A percentile compares a stretch with the other conserved stretches of the same genome.
Evolutionary conservation across 371 early-diverging fungal genomes (phyloP).

Genomic region (Cladochytrium tenue): DNA sequence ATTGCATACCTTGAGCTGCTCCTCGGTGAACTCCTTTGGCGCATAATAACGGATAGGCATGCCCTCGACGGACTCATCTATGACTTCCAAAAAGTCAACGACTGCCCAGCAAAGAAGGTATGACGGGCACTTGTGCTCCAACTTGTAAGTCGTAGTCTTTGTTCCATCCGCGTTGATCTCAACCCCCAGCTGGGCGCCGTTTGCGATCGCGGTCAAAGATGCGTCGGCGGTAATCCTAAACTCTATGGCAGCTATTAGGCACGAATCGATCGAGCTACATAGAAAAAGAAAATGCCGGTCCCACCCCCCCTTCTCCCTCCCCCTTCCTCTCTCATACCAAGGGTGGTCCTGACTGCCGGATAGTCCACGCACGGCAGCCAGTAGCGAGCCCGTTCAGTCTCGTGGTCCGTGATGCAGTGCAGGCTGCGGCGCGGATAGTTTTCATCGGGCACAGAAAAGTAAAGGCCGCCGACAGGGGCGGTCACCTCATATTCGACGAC

Average conservation of each 20-base stretch:
- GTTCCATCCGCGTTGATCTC: constrained; percentile 23
- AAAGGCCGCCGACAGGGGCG: constrained; percentile 37
- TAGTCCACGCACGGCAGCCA: constrained; percentile 64
- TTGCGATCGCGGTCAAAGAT: constrained; percentile 49
- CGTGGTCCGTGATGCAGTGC: constrained; percentile 34
- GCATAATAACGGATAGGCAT: constrained; percentile 26
- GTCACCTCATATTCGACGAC: neutral
- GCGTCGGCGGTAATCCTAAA: constrained; percentile 52
- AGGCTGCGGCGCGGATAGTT: constrained; percentile 8
- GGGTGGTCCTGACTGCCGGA: constrained; percentile 54
- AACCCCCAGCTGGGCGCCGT: constrained; percentile 39
- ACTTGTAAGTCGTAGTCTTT: constrained; percentile 48
- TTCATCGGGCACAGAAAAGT: constrained; percentile 31
- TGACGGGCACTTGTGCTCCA: constrained; percentile 45
- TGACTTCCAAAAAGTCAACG: constrained; percentile 51
- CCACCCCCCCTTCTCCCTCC: too few relatives aligned
- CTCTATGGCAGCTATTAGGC: neutral
- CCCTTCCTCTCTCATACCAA: too few relatives aligned
- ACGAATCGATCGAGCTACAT: neutral
- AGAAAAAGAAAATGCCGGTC: neutral
- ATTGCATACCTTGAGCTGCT: neutral
- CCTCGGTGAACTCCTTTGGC: neutral
- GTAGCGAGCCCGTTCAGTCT: constrained; percentile 53
- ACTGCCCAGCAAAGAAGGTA: constrained; percentile 59
- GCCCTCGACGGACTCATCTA: constrained; percentile 51